Percentiles rank a stretch among this genome's conserved stretches.
Evolutionary conservation across 2,329 filamentous ascomycete species (phyloP).

Genomic region (Fusarium tricinctum): DNA sequence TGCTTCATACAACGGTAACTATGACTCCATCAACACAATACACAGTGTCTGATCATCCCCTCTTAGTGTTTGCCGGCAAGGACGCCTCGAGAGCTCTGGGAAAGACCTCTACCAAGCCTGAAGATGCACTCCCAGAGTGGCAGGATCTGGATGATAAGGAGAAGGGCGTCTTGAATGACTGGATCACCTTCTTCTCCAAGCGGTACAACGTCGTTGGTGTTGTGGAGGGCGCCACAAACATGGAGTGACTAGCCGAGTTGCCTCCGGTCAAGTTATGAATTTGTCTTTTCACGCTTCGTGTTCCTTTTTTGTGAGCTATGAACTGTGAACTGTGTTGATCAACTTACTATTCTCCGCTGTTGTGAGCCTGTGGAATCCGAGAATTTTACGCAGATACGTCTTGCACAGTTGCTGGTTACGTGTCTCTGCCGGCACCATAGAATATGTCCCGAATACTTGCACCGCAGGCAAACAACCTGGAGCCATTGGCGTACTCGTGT

Average conservation of each 20-base stretch:
- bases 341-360: constrained; percentile 40
- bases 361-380: constrained; percentile 27
- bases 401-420: neutral
- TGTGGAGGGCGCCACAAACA: constrained; percentile 72
- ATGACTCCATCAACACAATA: neutral
- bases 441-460: neutral
- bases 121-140: constrained; percentile 88
- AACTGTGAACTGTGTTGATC: neutral
- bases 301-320: constrained; percentile 2
- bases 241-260: constrained; percentile 55
- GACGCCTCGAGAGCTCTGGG: constrained; percentile 94
- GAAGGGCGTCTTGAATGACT: constrained; percentile 87
- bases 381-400: neutral
- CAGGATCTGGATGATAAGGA: constrained; percentile 86
- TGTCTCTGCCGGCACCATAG: neutral
- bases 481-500: neutral
- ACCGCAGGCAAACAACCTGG: neutral
- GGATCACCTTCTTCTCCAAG: constrained; percentile 97
- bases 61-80: constrained; percentile 90
- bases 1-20: constrained; percentile 85
- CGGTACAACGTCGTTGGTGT: constrained; percentile 90
- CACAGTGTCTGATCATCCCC: constrained; percentile 16
- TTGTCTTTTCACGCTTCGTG: neutral
- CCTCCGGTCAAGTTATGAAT: constrained; percentile 44
- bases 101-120: constrained; percentile 85